Conservation (phyloP, 805 yeast species). For the Pichia eremophila region DNA sequence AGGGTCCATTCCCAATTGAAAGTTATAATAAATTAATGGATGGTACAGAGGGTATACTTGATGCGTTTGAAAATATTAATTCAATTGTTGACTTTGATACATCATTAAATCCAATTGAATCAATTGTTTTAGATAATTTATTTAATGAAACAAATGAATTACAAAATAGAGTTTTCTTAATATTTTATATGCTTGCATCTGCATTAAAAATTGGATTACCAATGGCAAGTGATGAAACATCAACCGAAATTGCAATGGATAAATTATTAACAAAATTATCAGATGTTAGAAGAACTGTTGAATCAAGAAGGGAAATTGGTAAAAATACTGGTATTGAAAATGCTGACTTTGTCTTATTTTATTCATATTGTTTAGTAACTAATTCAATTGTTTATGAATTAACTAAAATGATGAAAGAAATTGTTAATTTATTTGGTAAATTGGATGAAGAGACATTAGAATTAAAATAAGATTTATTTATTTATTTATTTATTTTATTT, state of each 20-base stretch:
- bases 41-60: slow-evolving; percentile 56
- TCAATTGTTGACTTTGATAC: slow-evolving; percentile 60
- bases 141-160: slow-evolving; percentile 55
- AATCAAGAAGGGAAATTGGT: slow-evolving; percentile 18
- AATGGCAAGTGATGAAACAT: slow-evolving; percentile 66
- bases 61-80: slow-evolving; percentile 66
- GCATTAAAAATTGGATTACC: slow-evolving; percentile 72
- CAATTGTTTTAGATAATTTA: slow-evolving; percentile 44
- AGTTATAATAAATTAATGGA: slow-evolving; percentile 42
- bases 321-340: slow-evolving; percentile 33
- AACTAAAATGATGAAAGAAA: slow-evolving; percentile 42
- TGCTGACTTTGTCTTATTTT: slow-evolving; percentile 69
- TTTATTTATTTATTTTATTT: slow-evolving; percentile 12
- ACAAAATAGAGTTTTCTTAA: slow-evolving; percentile 61
- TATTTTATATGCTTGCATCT: slow-evolving; percentile 71
- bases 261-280: slow-evolving; percentile 57
- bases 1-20: slow-evolving; percentile 57
- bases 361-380: slow-evolving; percentile 67
- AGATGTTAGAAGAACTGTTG: slow-evolving; percentile 38
- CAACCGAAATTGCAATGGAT: slow-evolving; percentile 66
- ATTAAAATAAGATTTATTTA: slow-evolving; percentile 14
- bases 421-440: slow-evolving; percentile 55
- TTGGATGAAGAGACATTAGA: slow-evolving; percentile 55
- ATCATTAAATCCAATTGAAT: slow-evolving; percentile 41
- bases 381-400: slow-evolving; percentile 57